phyloP scores from a whole-genome alignment of 352 stramenopile species.

The Hyaloperonospora arabidopsidis region DNA sequence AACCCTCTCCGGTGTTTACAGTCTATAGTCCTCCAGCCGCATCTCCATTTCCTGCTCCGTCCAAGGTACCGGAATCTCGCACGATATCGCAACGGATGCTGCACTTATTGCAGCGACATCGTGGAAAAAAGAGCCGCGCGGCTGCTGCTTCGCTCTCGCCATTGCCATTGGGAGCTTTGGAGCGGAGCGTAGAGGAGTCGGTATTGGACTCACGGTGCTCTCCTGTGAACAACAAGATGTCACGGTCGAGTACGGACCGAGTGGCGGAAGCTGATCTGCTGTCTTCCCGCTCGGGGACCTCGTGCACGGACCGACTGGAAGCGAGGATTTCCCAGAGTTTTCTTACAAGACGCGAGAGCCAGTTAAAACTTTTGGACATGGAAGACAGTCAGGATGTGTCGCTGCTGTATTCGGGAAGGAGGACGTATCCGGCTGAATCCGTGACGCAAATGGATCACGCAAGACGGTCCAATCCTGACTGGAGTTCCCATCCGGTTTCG shows the following conservation, averaged over 20 bases:
- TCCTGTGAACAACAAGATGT: slow-evolving; percentile 5
- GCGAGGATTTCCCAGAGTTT: slow-evolving; percentile 59
- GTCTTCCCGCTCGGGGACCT: slow-evolving; percentile 24
- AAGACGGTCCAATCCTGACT: slow-evolving; percentile 34
- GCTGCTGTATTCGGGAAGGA: slow-evolving; percentile 47
- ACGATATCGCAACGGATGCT: slow-evolving; percentile 66
- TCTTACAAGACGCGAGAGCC: slow-evolving; percentile 24
- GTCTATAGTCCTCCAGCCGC: background rate
- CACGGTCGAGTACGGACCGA: slow-evolving; percentile 6
- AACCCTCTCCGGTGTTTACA: background rate
- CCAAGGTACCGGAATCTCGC: slow-evolving; percentile 6
- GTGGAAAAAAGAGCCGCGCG: slow-evolving; percentile 15
- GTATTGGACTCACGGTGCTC: slow-evolving; percentile 11
- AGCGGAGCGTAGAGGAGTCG: slow-evolving; percentile 4
- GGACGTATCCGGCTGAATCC: slow-evolving; percentile 60
- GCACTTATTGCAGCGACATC: slow-evolving; percentile 38
- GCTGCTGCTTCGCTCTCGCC: slow-evolving; percentile 5
- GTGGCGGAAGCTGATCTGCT: slow-evolving; percentile 16
- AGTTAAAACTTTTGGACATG: slow-evolving; percentile 6
- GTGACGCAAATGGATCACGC: slow-evolving; percentile 35
- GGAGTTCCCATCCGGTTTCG: slow-evolving; percentile 2
- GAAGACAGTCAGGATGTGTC: slow-evolving; percentile 35
- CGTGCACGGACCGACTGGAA: slow-evolving; percentile 50
- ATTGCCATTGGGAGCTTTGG: background rate
- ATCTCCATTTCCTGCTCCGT: background rate